These are phyloP conservation scores for Xylaria intraflava DNA, from an alignment of 495 filamentous ascomycete genomes.

Conservation along the genomic window DNA sequence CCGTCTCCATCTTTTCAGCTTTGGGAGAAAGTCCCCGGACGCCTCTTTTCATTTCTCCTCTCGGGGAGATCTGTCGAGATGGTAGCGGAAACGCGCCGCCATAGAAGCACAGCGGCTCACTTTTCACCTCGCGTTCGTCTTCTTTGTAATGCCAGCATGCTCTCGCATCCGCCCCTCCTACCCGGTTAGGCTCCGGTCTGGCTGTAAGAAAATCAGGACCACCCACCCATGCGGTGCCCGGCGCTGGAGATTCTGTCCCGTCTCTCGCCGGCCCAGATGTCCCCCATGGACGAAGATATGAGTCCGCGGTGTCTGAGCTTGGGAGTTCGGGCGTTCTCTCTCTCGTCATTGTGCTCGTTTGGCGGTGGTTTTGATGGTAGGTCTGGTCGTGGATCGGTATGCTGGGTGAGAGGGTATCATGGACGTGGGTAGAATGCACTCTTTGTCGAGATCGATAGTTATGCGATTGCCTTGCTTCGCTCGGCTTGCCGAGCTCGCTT, in stretches of 20 bases:
- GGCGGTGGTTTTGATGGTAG: constrained; percentile 35
- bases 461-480: constrained; percentile 83
- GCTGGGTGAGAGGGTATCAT: constrained; percentile 28
- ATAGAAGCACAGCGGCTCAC: constrained; percentile 84
- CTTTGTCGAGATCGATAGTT: constrained; percentile 95
- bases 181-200: constrained; percentile 27
- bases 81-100: constrained; percentile 96
- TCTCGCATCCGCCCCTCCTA: constrained; percentile 30
- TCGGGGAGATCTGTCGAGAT: constrained; percentile 22
- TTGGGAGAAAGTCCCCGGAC: constrained; percentile 99
- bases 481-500: constrained; percentile 41
- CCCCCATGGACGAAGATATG: constrained; percentile 76
- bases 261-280: constrained; percentile 28
- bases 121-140: constrained; percentile 24
- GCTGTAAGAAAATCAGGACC: constrained; percentile 10
- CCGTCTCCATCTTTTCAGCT: constrained; percentile 52
- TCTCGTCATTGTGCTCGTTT: constrained; percentile 28
- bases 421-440: constrained; percentile 37
- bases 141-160: constrained; percentile 38
- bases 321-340: constrained; percentile 22
- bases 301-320: constrained; percentile 57
- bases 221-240: constrained; percentile 8
- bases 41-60: constrained; percentile 44
- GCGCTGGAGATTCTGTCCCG: constrained; percentile 13
- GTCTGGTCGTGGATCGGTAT: constrained; percentile 23